Evolutionary conservation across 108 stramenopile genomes (phyloP).

Genomic region (Bacterosira constricta): DNA sequence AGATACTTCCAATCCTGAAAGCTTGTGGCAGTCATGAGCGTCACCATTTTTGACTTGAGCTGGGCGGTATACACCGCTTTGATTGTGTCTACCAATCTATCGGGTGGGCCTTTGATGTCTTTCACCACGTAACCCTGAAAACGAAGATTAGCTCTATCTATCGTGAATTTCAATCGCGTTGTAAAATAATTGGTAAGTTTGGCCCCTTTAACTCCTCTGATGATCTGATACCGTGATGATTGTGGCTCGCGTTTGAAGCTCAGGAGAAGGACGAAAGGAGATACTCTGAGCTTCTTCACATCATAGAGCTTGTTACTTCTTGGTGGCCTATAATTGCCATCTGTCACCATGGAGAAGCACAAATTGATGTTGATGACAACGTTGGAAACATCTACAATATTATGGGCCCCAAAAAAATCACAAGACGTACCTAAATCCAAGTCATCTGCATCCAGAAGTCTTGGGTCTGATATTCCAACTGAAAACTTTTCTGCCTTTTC

Average conservation of each 20-base stretch:
- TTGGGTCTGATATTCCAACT: constrained; percentile 59
- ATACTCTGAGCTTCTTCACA: constrained; percentile 68
- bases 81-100: constrained; percentile 74
- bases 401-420: background rate
- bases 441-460: constrained; percentile 39
- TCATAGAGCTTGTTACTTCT: constrained; percentile 71
- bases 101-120: constrained; percentile 80
- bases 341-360: background rate
- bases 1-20: constrained; percentile 88
- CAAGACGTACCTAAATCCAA: constrained; percentile 32
- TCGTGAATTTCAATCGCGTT: constrained; percentile 75
- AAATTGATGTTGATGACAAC: background rate
- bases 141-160: constrained; percentile 73
- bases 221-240: constrained; percentile 58
- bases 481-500: constrained; percentile 67
- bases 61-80: constrained; percentile 73
- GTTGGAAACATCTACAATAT: background rate
- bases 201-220: constrained; percentile 59
- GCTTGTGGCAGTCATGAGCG: constrained; percentile 78
- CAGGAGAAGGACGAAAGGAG: constrained; percentile 73
- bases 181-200: constrained; percentile 84
- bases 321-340: constrained; percentile 67
- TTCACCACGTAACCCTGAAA: constrained; percentile 75
- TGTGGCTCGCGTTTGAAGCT: constrained; percentile 84
- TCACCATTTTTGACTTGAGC: constrained; percentile 81